phyloP scores from a whole-genome alignment of 2,329 filamentous ascomycete species.

The Phialophora macrospora region DNA sequence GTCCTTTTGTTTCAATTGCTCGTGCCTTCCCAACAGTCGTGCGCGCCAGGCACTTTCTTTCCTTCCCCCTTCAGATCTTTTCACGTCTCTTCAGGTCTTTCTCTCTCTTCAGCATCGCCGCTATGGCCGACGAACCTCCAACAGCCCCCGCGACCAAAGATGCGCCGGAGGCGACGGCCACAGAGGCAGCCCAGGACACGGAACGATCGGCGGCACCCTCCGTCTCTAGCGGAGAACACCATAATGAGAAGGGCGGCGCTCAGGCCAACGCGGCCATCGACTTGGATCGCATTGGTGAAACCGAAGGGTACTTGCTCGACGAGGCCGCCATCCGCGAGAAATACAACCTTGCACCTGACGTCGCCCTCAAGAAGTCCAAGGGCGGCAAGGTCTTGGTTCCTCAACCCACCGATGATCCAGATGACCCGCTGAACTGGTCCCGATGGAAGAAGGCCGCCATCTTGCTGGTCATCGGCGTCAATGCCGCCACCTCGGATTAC shows the following conservation, averaged over 20 bases:
- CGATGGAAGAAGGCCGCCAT: conserved; percentile 56
- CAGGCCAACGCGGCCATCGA: conserved; percentile 27
- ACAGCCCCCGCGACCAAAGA: conserved; percentile 7
- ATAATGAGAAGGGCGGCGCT: conserved; percentile 21
- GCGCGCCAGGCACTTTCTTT: not conserved
- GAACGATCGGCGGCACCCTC: conserved; percentile 24
- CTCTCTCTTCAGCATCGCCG: not conserved
- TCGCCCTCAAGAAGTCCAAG: conserved; percentile 45
- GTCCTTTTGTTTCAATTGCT: not conserved
- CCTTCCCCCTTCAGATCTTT: not conserved
- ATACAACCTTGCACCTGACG: conserved; percentile 37
- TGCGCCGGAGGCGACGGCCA: conserved; percentile 7
- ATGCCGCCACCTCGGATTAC: conserved; percentile 57
- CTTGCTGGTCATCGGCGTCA: conserved; percentile 55
- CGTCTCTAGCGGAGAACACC: conserved; percentile 28
- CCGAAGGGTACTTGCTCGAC: conserved; percentile 39
- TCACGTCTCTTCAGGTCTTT: not conserved
- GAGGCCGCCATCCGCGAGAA: conserved; percentile 34
- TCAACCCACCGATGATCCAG: conserved; percentile 57
- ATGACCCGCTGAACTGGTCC: conserved; percentile 62
- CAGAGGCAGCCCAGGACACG: not conserved
- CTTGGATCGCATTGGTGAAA: conserved; percentile 39
- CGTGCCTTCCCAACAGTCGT: not conserved
- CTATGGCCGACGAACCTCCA: conserved; percentile 8
- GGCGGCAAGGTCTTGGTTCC: conserved; percentile 58